Evolutionary conservation across 352 stramenopile genomes (phyloP).

Genomic region (Globisporangium heterothallicum): DNA sequence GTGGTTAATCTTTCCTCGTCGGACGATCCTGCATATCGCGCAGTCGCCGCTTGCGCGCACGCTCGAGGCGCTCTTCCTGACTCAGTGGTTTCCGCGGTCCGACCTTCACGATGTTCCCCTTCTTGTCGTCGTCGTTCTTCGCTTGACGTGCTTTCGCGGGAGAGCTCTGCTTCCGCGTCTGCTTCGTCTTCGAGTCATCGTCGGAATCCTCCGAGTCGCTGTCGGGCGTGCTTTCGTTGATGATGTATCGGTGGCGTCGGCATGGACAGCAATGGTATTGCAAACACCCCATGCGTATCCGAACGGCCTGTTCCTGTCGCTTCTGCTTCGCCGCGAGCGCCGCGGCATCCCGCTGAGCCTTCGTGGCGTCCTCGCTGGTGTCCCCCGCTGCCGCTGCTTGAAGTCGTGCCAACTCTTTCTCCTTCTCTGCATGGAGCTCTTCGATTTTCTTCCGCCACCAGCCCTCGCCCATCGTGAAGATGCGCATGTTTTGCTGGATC

Average conservation of each 20-base stretch:
- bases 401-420: slow-evolving; percentile 30
- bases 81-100: slow-evolving; percentile 56
- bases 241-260: slow-evolving; percentile 44
- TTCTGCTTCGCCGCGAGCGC: slow-evolving; percentile 33
- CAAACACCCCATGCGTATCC: slow-evolving; percentile 63
- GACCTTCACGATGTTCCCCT: slow-evolving; percentile 48
- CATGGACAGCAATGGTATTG: slow-evolving; percentile 66
- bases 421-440: slow-evolving; percentile 39
- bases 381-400: slow-evolving; percentile 22
- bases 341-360: slow-evolving; percentile 23
- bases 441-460: slow-evolving; percentile 66
- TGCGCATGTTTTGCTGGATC: slow-evolving; percentile 71
- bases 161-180: slow-evolving; percentile 9
- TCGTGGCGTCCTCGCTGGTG: slow-evolving; percentile 21
- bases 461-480: slow-evolving; percentile 52
- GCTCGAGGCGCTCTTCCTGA: slow-evolving; percentile 60
- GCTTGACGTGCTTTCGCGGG: slow-evolving; percentile 16
- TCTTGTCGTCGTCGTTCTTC: slow-evolving; percentile 27
- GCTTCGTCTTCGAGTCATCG: slow-evolving; percentile 23
- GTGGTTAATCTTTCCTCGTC: slow-evolving; percentile 39
- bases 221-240: slow-evolving; percentile 35
- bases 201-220: slow-evolving; percentile 33
- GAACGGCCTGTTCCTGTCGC: slow-evolving; percentile 46
- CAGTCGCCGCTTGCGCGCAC: slow-evolving; percentile 50
- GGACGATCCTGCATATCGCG: slow-evolving; percentile 67